Evolutionary conservation across 1,284 basidiomycete genomes (phyloP).

Genomic region (Trichosporon inkin): DNA sequence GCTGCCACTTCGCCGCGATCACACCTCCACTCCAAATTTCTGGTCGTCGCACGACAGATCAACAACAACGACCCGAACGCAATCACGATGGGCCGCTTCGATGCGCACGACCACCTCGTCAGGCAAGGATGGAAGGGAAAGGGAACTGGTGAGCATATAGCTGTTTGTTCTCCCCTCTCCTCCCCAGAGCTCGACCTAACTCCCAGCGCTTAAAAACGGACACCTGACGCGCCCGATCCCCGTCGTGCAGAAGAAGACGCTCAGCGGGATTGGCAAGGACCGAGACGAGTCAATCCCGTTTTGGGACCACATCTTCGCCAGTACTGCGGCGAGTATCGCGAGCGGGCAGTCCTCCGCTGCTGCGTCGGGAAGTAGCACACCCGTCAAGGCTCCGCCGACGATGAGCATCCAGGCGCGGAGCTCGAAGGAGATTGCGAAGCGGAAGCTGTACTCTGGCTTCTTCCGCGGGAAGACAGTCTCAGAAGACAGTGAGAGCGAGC

Average conservation of each 20-base stretch:
- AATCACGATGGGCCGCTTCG: conserved; percentile 58
- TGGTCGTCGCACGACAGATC: neutral
- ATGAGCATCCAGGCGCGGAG: conserved; percentile 61
- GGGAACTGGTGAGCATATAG: conserved; percentile 60
- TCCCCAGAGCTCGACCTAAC: neutral
- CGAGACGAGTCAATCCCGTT: conserved; percentile 89
- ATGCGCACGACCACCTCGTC: conserved; percentile 70
- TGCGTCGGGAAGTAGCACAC: conserved; percentile 29
- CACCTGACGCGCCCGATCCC: conserved; percentile 61
- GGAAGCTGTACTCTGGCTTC: conserved; percentile 72
- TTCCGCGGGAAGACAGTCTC: conserved; percentile 66
- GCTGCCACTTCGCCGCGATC: neutral
- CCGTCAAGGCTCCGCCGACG: conserved; percentile 35
- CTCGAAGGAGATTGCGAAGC: conserved; percentile 70
- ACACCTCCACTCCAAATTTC: conserved; percentile 11
- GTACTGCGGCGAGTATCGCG: conserved; percentile 70
- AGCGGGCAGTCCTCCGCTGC: conserved; percentile 44
- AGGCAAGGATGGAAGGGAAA: conserved; percentile 83
- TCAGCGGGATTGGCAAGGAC: conserved; percentile 81
- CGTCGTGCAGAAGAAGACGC: conserved; percentile 75
- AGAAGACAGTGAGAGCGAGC: conserved; percentile 19
- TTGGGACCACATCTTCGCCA: conserved; percentile 85
- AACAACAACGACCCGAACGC: conserved; percentile 1
- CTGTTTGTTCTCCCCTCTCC: conserved; percentile 1
- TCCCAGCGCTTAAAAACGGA: conserved; percentile 47